Evolutionary conservation across 805 yeast species (phyloP).

Genomic region (Danielozyma ontarioensis): DNA sequence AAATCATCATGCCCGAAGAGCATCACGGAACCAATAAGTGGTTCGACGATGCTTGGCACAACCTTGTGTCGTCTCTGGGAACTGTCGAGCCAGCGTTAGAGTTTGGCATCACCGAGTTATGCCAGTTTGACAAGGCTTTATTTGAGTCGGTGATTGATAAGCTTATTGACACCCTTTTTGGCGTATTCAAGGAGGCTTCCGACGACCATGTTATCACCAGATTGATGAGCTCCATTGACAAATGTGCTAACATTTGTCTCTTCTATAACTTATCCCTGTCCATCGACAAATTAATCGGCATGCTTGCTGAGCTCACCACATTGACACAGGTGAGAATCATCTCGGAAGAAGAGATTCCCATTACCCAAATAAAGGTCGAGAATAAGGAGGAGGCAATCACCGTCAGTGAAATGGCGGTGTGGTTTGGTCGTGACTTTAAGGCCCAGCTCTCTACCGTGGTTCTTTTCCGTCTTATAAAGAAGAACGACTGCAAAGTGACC

Average conservation of each 20-base stretch:
- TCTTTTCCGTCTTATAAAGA: conserved; percentile 68
- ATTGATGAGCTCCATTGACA: conserved; percentile 84
- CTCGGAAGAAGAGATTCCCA: conserved; percentile 29
- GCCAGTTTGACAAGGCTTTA: conserved; percentile 67
- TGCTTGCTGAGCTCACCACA: conserved; percentile 65
- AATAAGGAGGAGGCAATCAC: conserved; percentile 55
- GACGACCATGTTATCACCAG: conserved; percentile 87
- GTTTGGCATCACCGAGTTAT: conserved; percentile 18
- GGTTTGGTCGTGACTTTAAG: conserved; percentile 85
- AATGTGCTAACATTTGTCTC: conserved; percentile 72
- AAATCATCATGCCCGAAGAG: conserved; percentile 97
- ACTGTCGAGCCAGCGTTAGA: conserved; percentile 12
- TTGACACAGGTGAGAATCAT: conserved; percentile 40
- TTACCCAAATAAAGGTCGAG: conserved; percentile 39
- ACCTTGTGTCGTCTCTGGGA: conserved; percentile 50
- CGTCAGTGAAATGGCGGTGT: conserved; percentile 75
- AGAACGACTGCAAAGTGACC: conserved; percentile 47
- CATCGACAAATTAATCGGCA: conserved; percentile 62
- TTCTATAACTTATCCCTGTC: conserved; percentile 51
- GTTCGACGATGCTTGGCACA: conserved; percentile 85
- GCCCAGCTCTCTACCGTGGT: conserved; percentile 89
- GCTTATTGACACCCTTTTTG: conserved; percentile 66
- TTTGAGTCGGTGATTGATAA: conserved; percentile 61
- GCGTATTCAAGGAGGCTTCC: conserved; percentile 79
- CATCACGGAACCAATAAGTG: conserved; percentile 90